phyloP scores from a whole-genome alignment of 768 basidiomycete genomes.

The Rickenella mellea region DNA sequence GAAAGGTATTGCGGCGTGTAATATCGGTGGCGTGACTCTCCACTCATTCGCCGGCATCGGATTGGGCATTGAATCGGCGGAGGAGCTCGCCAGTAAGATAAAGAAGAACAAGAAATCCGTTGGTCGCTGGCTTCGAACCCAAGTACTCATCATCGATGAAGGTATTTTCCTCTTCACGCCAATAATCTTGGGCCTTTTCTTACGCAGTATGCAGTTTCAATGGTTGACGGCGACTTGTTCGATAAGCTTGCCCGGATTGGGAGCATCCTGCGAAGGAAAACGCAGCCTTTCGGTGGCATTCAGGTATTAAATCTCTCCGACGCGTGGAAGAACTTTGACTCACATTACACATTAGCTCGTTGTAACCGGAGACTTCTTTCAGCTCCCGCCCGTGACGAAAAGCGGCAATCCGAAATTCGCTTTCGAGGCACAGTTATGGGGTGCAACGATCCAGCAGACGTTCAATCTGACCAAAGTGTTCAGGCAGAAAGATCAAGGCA shows the following conservation, averaged over 20 bases:
- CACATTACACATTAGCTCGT: slow-evolving; percentile 44
- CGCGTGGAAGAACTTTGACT: background rate
- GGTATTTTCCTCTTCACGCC: slow-evolving; percentile 26
- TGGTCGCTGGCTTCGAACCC: slow-evolving; percentile 74
- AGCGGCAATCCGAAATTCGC: slow-evolving; percentile 66
- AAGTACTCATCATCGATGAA: slow-evolving; percentile 80
- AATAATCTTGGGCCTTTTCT: background rate
- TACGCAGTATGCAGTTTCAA: slow-evolving; percentile 59
- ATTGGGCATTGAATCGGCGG: slow-evolving; percentile 57
- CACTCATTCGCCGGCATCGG: slow-evolving; percentile 97
- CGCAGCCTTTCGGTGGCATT: slow-evolving; percentile 83
- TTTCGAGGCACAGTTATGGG: slow-evolving; percentile 83
- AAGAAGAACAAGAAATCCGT: slow-evolving; percentile 78
- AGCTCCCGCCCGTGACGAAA: slow-evolving; percentile 86
- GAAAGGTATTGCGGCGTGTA: slow-evolving; percentile 88
- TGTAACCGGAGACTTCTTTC: slow-evolving; percentile 97
- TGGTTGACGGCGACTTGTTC: slow-evolving; percentile 90
- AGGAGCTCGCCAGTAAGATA: slow-evolving; percentile 55
- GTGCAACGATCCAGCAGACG: slow-evolving; percentile 59
- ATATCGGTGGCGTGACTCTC: slow-evolving; percentile 91
- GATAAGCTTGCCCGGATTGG: slow-evolving; percentile 82
- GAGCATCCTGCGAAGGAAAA: slow-evolving; percentile 47
- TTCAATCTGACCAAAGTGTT: slow-evolving; percentile 96
- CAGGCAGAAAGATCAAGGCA: slow-evolving; percentile 86
- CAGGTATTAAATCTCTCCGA: slow-evolving; percentile 41